phyloP scores from a whole-genome alignment of 1,284 basidiomycete species.

The Cryptococcus depauperatus region DNA sequence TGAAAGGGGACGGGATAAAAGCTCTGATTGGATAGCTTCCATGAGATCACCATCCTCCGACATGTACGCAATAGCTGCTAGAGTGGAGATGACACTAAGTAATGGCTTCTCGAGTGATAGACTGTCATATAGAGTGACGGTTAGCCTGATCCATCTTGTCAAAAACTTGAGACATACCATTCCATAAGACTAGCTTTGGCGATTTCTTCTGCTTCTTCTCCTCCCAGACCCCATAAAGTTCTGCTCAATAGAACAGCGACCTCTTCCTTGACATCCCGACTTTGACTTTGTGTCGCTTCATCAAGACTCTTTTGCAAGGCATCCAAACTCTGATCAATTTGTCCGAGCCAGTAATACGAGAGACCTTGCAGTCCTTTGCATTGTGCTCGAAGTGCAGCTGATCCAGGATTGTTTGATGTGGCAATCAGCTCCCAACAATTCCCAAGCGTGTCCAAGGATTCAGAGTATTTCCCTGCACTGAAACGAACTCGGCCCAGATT shows the following conservation, averaged over 20 bases:
- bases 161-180: constrained; percentile 52
- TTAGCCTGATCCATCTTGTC: constrained; percentile 1
- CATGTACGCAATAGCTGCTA: constrained; percentile 78
- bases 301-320: constrained; percentile 61
- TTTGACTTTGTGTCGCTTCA: constrained; percentile 37
- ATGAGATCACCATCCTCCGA: constrained; percentile 69
- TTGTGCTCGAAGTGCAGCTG: constrained; percentile 52
- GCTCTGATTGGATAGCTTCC: constrained; percentile 78
- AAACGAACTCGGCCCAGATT: constrained; percentile 75
- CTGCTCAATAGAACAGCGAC: constrained; percentile 69
- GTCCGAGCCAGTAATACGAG: constrained; percentile 58
- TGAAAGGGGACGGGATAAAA: constrained; percentile 45
- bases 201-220: constrained; percentile 62
- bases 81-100: constrained; percentile 66
- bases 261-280: constrained; percentile 54
- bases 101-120: constrained; percentile 53
- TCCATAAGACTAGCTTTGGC: constrained; percentile 76
- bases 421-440: constrained; percentile 64
- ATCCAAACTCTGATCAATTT: constrained; percentile 58
- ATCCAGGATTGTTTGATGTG: constrained; percentile 46
- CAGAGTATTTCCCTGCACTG: constrained; percentile 53
- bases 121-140: constrained; percentile 53
- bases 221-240: constrained; percentile 70
- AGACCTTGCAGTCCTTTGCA: constrained; percentile 64
- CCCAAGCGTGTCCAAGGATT: constrained; percentile 63